A percentile compares a stretch with the other conserved stretches of the same genome.
phyloP scores from a whole-genome alignment of 2,329 filamentous ascomycete genomes.

The Cladosporium sp. region DNA sequence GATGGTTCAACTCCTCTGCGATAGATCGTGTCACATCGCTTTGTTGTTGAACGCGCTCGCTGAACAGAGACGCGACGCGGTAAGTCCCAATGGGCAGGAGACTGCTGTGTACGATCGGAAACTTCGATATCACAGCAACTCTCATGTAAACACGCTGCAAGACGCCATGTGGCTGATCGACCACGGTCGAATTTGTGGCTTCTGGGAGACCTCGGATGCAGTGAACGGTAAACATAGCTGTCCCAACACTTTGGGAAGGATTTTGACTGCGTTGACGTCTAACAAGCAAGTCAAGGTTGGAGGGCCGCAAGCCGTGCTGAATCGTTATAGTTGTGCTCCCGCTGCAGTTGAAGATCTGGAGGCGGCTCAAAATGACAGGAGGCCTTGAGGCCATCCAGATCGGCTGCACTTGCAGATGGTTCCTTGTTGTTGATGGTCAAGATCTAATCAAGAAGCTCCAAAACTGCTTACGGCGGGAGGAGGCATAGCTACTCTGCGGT shows the following conservation, averaged over 20 bases:
- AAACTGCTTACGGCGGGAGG: neutral
- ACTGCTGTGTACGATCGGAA: neutral
- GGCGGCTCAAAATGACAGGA: neutral
- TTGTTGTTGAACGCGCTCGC: neutral
- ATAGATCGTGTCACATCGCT: neutral
- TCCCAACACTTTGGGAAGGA: neutral
- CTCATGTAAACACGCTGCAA: neutral
- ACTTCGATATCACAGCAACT: neutral
- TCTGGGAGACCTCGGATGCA: neutral
- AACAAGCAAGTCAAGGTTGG: neutral
- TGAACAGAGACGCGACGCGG: neutral
- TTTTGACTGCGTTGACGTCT: neutral
- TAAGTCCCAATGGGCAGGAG: neutral
- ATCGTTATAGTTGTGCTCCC: neutral
- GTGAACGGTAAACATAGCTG: neutral
- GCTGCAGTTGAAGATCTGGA: neutral
- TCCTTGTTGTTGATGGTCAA: neutral
- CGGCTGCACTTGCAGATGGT: neutral
- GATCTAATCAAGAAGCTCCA: neutral
- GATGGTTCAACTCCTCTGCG: neutral
- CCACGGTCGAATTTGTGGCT: neutral
- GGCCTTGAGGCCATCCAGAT: neutral
- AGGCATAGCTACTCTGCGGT: neutral
- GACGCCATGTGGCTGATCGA: slow-evolving; percentile 6
- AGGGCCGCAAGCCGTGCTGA: neutral